Base-by-base conservation (phyloP, 2,329 filamentous ascomycete genomes). In the Cadophora sp. region DNA sequence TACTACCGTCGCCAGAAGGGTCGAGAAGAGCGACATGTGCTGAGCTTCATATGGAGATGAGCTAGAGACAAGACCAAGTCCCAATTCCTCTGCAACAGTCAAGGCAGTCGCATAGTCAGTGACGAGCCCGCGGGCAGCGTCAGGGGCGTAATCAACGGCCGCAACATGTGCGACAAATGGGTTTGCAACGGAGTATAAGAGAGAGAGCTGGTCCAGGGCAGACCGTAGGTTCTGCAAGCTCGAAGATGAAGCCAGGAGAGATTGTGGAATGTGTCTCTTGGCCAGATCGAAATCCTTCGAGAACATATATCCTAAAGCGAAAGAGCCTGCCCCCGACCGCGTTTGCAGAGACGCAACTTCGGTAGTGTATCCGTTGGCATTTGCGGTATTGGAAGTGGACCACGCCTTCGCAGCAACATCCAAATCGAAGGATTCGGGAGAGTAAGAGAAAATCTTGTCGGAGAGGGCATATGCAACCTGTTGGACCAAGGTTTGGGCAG, bases 391-490 rank as follows among this genome's bases (percentile, higher is more conserved):
- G 71, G 87, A 82, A 31, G 82, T 80, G 61, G 88, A 86, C 96
- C 96, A 99, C 73, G 88, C 81, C 80, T 91, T 92, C 64, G 92
- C 90, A 58, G 94, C 93, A 70, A 90, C 81, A 79, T 98, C 95
- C 72, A 99, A 87, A 78, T 97, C 92, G 77, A 97, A 98, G 16
- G 93, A 92, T 77, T 97, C 92, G 31, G 94, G 93, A 2, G 95
- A 98, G 84, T 97, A 98, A 66, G 94, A 92, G 83, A 97, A 99
- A 82, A 98, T 90, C 85, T 97, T 97, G 85, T 98, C 94, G 66
- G 95, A 98, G 70, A 99, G 86, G 72, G 92, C 88, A 83, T 97
- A 99, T 69, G 95, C 93, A 72, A 98, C 91, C 82, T 99, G 96
- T 83, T 99, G 96, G 72, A 98, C 91, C 66, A 99, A 88, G 26